These are phyloP conservation scores for Trametes elegans DNA, from an alignment of 768 basidiomycete genomes.

Conservation along the genomic window DNA sequence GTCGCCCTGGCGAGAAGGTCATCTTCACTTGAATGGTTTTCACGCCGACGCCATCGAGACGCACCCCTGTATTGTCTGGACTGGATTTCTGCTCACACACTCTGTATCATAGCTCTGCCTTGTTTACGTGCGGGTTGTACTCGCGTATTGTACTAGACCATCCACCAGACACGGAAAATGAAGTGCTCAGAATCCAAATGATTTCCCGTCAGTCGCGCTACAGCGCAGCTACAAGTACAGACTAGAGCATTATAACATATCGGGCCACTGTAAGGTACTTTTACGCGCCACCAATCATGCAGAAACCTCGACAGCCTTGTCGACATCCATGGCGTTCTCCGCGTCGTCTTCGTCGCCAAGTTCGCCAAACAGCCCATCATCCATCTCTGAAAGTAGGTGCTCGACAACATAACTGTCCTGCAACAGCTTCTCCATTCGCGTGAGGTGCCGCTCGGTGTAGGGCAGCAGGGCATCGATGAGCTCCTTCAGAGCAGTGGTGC, in stretches of 20 bases:
- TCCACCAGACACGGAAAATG: slow-evolving; percentile 3
- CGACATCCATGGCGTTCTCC: slow-evolving; percentile 12
- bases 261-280: slow-evolving; percentile 3
- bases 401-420: slow-evolving; percentile 97
- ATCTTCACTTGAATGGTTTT: slow-evolving; percentile 19
- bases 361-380: slow-evolving; percentile 63
- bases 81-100: not conserved
- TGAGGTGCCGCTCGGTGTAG: slow-evolving; percentile 91
- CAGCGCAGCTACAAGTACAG: not conserved
- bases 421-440: slow-evolving; percentile 79
- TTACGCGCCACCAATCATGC: slow-evolving; percentile 6
- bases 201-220: no score
- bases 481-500: slow-evolving; percentile 52
- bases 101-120: not conserved
- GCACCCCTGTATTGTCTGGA: not conserved
- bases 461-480: slow-evolving; percentile 85
- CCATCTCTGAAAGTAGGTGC: slow-evolving; percentile 85
- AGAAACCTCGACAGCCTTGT: slow-evolving; percentile 12
- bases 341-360: slow-evolving; percentile 44
- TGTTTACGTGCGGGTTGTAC: not conserved
- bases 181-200: not conserved
- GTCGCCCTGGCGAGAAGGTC: slow-evolving; percentile 86
- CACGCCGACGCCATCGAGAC: not conserved
- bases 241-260: not conserved
- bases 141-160: not conserved